These are phyloP conservation scores for Amaranthus cruentus DNA, from an alignment of 148 eudicot species.

Conservation along the genomic window DNA sequence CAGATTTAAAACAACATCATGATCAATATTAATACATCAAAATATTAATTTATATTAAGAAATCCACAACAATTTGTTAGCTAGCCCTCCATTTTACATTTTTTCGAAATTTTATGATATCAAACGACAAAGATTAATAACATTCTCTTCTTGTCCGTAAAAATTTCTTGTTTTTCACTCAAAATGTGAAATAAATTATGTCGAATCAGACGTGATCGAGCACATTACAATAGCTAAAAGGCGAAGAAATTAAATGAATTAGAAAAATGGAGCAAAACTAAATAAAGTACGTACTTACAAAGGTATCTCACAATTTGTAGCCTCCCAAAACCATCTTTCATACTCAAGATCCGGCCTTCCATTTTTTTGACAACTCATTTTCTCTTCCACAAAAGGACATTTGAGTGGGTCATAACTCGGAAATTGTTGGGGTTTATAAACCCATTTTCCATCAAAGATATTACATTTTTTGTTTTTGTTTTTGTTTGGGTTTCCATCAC, in stretches of 20 bases:
- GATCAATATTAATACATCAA: not conserved
- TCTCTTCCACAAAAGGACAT: slow-evolving; percentile 48
- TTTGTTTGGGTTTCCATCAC: not conserved
- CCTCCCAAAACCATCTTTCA: slow-evolving; percentile 47
- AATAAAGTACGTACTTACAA: slow-evolving; percentile 23
- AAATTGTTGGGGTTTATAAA: slow-evolving; percentile 28
- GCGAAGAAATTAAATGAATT: no score
- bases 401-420: slow-evolving; percentile 24
- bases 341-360: slow-evolving; percentile 52
- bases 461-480: slow-evolving; percentile 21
- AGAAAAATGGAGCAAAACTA: no score
- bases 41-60: no score
- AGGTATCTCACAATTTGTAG: slow-evolving; percentile 42
- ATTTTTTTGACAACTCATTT: slow-evolving; percentile 47
- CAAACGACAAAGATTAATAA: no score
- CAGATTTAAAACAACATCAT: not conserved
- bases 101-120: no score
- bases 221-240: no score
- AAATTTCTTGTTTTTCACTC: no score
- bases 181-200: no score
- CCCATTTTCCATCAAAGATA: slow-evolving; percentile 48
- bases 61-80: not conserved
- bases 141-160: no score
- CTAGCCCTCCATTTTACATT: no score
- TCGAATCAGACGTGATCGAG: no score